Evolutionary conservation across 2,329 filamentous ascomycete species (phyloP).

Genomic region (Microcera coccophila): DNA sequence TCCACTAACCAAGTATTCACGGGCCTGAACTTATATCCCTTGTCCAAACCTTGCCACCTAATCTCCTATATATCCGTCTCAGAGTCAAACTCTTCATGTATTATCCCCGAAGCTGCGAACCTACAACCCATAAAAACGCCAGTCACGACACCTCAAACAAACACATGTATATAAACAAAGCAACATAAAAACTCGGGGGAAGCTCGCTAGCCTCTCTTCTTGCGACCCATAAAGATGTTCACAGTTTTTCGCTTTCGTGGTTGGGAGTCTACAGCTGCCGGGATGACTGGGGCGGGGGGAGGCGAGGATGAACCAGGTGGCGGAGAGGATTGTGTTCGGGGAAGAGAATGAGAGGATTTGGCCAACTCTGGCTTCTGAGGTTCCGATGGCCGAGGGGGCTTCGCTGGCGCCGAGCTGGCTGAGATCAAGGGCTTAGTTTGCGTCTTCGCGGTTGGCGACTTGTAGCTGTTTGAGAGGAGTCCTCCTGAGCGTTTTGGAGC

Average conservation of each 20-base stretch:
- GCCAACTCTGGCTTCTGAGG: slow-evolving; percentile 6
- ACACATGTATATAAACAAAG: too few relatives aligned
- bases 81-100: too few relatives aligned
- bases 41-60: too few relatives aligned
- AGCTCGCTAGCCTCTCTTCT: slow-evolving; percentile 35
- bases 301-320: slow-evolving; percentile 24
- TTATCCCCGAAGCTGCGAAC: too few relatives aligned
- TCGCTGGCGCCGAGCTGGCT: slow-evolving; percentile 5
- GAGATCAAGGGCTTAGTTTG: slow-evolving; percentile 1
- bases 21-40: too few relatives aligned
- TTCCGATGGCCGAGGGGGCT: slow-evolving; percentile 8
- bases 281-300: slow-evolving; percentile 8
- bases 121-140: too few relatives aligned
- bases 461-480: slow-evolving; percentile 28
- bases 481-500: slow-evolving; percentile 21
- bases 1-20: too few relatives aligned
- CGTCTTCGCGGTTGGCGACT: slow-evolving; percentile 15
- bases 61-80: too few relatives aligned
- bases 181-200: too few relatives aligned
- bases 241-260: slow-evolving; percentile 43
- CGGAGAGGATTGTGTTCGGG: slow-evolving; percentile 17
- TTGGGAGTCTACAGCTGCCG: slow-evolving; percentile 6
- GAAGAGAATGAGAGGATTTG: slow-evolving; percentile 13
- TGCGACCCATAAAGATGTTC: slow-evolving; percentile 48
- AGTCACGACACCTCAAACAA: too few relatives aligned